A percentile compares a stretch with the other conserved stretches of the same genome.
These are phyloP conservation scores for Phaeosphaeriaceae sp. DNA, from an alignment of 2,329 filamentous ascomycete species.

Conservation along the genomic window DNA sequence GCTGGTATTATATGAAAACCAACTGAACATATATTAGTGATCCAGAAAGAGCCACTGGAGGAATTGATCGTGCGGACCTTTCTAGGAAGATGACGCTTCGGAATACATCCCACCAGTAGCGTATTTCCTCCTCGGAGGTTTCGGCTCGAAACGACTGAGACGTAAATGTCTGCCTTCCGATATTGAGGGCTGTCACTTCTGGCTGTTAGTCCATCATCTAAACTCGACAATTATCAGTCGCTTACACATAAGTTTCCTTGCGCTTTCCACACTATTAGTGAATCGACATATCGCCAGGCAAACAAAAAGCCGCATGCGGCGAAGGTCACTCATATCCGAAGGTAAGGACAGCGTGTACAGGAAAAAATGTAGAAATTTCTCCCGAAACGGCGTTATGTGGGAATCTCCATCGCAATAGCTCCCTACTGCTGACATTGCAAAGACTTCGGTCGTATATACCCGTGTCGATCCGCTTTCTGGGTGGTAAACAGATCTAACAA, in stretches of 20 bases:
- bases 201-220: no score
- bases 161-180: no score
- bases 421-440: conserved; percentile 16
- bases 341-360: conserved; percentile 3
- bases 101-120: conserved; percentile 9
- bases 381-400: neutral
- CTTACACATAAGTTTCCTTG: no score
- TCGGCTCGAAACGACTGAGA: conserved; percentile 9
- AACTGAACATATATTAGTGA: conserved; percentile 7
- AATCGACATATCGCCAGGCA: conserved; percentile 14
- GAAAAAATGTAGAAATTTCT: conserved; percentile 8
- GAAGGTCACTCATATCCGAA: conserved; percentile 1
- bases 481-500: conserved; percentile 12
- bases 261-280: no score
- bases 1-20: conserved; percentile 12
- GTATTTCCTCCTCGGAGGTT: conserved; percentile 1
- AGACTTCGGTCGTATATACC: conserved; percentile 7
- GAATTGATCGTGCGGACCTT: conserved; percentile 1
- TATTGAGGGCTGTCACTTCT: no score
- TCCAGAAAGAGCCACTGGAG: neutral
- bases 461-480: conserved; percentile 1
- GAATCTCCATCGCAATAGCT: conserved; percentile 8
- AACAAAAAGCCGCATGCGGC: conserved; percentile 10
- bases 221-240: no score
- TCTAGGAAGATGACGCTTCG: conserved; percentile 10